Conservation (phyloP, 1,284 basidiomycete species). For the Rhodotorula sp. region DNA sequence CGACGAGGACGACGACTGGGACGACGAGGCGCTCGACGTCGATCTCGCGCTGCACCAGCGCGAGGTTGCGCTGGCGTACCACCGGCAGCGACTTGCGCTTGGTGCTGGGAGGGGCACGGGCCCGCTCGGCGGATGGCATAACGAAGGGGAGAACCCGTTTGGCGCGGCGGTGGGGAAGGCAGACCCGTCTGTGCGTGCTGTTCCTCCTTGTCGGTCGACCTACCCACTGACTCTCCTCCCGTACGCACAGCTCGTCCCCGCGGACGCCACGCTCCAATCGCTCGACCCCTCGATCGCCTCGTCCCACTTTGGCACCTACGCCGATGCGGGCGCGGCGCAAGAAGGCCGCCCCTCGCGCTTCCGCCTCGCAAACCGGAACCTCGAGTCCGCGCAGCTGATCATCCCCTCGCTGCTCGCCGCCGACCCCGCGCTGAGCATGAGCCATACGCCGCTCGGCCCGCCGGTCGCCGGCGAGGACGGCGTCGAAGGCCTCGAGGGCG, state of each 20-base stretch:
- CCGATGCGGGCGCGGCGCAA: constrained; percentile 18
- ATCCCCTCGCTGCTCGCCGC: constrained; percentile 36
- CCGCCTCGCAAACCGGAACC: constrained; percentile 29
- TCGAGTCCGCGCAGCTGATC: constrained; percentile 41
- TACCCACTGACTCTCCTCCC: background rate
- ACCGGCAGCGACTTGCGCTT: constrained; percentile 37
- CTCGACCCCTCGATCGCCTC: constrained; percentile 3
- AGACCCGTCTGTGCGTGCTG: constrained; percentile 12
- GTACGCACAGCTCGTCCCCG: constrained; percentile 26
- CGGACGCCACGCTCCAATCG: constrained; percentile 26
- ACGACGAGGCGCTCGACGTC: constrained; percentile 43
- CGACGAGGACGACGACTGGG: constrained; percentile 18
- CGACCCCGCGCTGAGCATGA: constrained; percentile 21
- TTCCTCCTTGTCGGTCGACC: background rate
- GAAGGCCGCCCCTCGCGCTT: constrained; percentile 29
- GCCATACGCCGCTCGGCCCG: constrained; percentile 20
- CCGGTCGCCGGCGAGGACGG: background rate
- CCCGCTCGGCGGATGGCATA: constrained; percentile 39
- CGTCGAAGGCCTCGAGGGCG: constrained; percentile 7
- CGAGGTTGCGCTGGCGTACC: constrained; percentile 45
- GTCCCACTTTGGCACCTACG: constrained; percentile 22
- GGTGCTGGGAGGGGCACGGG: constrained; percentile 44
- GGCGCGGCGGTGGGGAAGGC: background rate
- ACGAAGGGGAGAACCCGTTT: constrained; percentile 13
- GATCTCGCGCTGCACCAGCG: constrained; percentile 43